Conservation (phyloP, 495 filamentous ascomycete genomes). For the Penicillium taxi region DNA sequence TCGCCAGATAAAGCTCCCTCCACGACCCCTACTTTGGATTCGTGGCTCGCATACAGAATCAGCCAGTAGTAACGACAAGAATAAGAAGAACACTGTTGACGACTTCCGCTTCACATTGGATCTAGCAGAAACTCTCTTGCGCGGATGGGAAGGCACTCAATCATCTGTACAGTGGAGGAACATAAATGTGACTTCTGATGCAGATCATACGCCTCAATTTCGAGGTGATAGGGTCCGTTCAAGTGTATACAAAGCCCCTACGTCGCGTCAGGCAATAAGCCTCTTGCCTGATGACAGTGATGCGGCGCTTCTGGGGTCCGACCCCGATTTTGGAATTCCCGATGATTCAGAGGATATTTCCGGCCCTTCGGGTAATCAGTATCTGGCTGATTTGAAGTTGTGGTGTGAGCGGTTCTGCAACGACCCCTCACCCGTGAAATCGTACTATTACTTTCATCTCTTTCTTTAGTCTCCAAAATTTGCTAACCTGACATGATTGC, state of each 20-base stretch:
- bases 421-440: slow-evolving; percentile 35
- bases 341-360: background rate
- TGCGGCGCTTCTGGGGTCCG: slow-evolving; percentile 6
- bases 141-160: slow-evolving; percentile 19
- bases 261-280: background rate
- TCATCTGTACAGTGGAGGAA: slow-evolving; percentile 13
- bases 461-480: no score
- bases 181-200: slow-evolving; percentile 21
- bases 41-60: slow-evolving; percentile 29
- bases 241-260: slow-evolving; percentile 15
- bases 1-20: slow-evolving; percentile 28
- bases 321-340: background rate
- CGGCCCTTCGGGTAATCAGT: no score
- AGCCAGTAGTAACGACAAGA: slow-evolving; percentile 20
- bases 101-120: slow-evolving; percentile 38
- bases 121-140: slow-evolving; percentile 27
- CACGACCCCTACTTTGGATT: slow-evolving; percentile 29
- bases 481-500: no score
- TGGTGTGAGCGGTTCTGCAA: slow-evolving; percentile 38
- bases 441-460: no score
- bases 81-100: slow-evolving; percentile 20
- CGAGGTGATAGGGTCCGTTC: slow-evolving; percentile 24
- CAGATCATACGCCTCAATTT: slow-evolving; percentile 19
- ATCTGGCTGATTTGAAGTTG: slow-evolving; percentile 19
- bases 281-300: slow-evolving; percentile 8